Base-by-base conservation (phyloP, 768 basidiomycete genomes). In the Fomitopsis pulvina region DNA sequence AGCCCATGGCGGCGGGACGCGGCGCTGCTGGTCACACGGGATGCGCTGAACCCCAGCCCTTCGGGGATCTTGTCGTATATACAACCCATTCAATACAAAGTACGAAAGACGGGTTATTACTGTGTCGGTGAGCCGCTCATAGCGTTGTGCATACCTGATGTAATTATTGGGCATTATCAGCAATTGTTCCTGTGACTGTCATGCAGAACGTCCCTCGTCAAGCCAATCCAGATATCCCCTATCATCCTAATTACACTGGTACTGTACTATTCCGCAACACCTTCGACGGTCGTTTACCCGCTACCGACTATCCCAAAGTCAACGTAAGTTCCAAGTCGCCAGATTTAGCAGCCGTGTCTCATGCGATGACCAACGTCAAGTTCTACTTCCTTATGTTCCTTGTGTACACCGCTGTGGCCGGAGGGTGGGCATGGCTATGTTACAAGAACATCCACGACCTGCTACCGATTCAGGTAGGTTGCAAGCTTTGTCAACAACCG, bases 301-400 rank as follows among this genome's bases (percentile, higher is more conserved):
- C 94, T 5, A 79, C 88, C 4, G 96, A 99, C 64, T 96, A 97
- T 66, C 96, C 96, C 10, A 98, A 98, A 81, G 89, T 98, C 64
- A 85, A 81, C 51, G 93, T 96, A 65, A 59, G 89, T 66, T 28
- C 8, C 18, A 20, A 14, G 7, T 9, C 22, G 14, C 9, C 10
- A 24, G 12, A 30, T 26, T 30, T 48, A 45, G 21, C 45, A n/a
- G n/a, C 40, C 18, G 40, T 43, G 12, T 39, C 16, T 7, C 4
- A 39, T 42, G 21, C 57, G 34, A 47, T 16, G 25, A 26, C 30
- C 2, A 2, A 27, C 9, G 37, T 24, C 32, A 47, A 94, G 92
- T 96, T 96, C 67, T 96, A 96, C 68, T 78, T 92, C 48, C 65
- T 68, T 21, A 83, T 98, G 78, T 87, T 89, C 65, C 60, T 92